Conservation (phyloP, 805 yeast species). For the Saturnispora serradocipensis region DNA sequence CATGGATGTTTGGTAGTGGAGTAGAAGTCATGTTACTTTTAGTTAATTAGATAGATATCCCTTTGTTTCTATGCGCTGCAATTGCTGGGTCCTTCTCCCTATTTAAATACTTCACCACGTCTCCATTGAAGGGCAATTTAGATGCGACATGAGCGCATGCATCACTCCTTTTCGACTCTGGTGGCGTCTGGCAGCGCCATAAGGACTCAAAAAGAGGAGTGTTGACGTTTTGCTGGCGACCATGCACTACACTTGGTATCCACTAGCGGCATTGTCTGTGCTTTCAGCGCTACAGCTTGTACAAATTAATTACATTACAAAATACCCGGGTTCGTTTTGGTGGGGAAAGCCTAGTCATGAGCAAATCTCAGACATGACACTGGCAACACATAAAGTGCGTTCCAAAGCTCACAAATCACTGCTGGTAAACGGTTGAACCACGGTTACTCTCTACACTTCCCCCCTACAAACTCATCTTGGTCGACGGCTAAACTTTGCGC, state of each 20-base stretch:
- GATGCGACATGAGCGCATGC: background rate
- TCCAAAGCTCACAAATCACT: background rate
- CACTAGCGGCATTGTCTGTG: background rate
- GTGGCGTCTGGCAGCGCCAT: background rate
- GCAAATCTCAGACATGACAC: background rate
- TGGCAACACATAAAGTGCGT: background rate
- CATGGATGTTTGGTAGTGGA: slow-evolving; percentile 10
- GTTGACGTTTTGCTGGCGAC: background rate
- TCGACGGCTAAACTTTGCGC: no score
- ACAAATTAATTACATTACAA: background rate
- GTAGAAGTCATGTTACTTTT: background rate
- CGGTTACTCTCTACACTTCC: background rate
- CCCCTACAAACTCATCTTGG: background rate
- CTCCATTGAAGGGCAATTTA: background rate
- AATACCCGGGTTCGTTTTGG: background rate
- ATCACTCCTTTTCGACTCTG: background rate
- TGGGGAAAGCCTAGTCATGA: background rate
- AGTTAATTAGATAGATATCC: no score
- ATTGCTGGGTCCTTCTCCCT: background rate
- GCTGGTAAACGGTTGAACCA: background rate
- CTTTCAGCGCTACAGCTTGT: background rate
- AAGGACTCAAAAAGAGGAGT: background rate
- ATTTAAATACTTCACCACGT: background rate
- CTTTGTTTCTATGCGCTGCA: background rate
- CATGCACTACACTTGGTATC: background rate